These are phyloP conservation scores for Suillus subaureus DNA, from an alignment of 768 basidiomycete genomes.

Conservation along the genomic window DNA sequence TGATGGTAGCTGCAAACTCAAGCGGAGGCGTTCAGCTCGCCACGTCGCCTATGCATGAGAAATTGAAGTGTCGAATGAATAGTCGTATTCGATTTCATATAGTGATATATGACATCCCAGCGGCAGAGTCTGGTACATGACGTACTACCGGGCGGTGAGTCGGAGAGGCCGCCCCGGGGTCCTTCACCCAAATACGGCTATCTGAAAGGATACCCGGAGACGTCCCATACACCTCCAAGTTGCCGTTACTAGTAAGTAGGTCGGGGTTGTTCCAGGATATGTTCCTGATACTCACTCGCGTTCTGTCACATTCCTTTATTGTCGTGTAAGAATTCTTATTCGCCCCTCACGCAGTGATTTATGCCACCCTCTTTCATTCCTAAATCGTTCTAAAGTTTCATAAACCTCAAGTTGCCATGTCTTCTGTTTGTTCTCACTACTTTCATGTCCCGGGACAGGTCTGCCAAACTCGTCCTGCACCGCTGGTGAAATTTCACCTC, in stretches of 20 bases:
- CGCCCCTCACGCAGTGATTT: constrained; percentile 16
- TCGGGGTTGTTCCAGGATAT: constrained; percentile 1
- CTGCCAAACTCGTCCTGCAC: constrained; percentile 37
- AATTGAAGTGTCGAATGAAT: neutral
- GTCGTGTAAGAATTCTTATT: constrained; percentile 13
- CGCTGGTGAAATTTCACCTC: constrained; percentile 31
- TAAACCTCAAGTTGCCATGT: constrained; percentile 18
- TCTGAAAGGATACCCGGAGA: neutral
- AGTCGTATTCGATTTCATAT: neutral
- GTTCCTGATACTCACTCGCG: constrained; percentile 21
- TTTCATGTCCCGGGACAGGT: constrained; percentile 29
- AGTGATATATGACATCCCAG: neutral
- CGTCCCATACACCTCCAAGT: neutral
- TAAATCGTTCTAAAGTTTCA: constrained; percentile 37
- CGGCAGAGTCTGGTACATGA: neutral
- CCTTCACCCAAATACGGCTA: neutral
- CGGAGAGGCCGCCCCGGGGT: too few relatives aligned
- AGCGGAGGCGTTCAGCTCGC: neutral
- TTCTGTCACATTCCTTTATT: constrained; percentile 11
- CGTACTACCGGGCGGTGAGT: neutral
- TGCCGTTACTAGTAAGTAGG: constrained; percentile 8
- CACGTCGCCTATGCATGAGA: neutral
- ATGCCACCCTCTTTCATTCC: constrained; percentile 30
- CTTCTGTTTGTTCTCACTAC: constrained; percentile 28
- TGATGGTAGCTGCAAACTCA: neutral